phyloP scores from a whole-genome alignment of 2,329 filamentous ascomycete species.

The Atkinsonella hypoxylon region DNA sequence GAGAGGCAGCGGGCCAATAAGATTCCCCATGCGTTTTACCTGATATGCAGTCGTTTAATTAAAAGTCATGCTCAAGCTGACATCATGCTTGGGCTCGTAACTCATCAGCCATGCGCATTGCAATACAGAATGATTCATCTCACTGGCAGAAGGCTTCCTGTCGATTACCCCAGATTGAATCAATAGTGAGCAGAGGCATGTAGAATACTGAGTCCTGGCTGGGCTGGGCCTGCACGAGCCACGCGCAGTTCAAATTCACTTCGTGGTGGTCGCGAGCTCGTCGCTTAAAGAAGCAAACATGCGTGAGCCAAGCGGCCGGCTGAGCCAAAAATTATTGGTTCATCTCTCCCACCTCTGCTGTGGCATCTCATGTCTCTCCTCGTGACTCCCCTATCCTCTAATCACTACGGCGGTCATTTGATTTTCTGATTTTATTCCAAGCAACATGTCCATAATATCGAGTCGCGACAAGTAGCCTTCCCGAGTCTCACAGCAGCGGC shows the following conservation, averaged over 20 bases:
- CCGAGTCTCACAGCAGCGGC: background rate
- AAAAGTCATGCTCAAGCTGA: background rate
- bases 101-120: too few relatives aligned
- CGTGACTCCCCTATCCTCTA: background rate
- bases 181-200: background rate
- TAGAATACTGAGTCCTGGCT: background rate
- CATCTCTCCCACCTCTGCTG: background rate
- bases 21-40: too few relatives aligned
- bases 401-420: too few relatives aligned
- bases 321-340: background rate
- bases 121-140: too few relatives aligned
- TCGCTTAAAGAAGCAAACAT: too few relatives aligned
- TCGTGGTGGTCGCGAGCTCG: too few relatives aligned
- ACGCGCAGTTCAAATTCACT: background rate
- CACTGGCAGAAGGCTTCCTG: too few relatives aligned
- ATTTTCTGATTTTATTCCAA: too few relatives aligned
- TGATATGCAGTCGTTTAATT: background rate
- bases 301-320: too few relatives aligned
- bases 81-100: too few relatives aligned
- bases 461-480: background rate
- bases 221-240: conserved; percentile 1
- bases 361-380: background rate
- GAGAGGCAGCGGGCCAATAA: too few relatives aligned
- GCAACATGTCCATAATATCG: background rate
- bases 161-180: background rate